Evolutionary conservation across 2,329 filamentous ascomycete genomes (phyloP), one percentile per base, ranked within the genome.

Genomic region (Parastagonospora avenae): DNA sequence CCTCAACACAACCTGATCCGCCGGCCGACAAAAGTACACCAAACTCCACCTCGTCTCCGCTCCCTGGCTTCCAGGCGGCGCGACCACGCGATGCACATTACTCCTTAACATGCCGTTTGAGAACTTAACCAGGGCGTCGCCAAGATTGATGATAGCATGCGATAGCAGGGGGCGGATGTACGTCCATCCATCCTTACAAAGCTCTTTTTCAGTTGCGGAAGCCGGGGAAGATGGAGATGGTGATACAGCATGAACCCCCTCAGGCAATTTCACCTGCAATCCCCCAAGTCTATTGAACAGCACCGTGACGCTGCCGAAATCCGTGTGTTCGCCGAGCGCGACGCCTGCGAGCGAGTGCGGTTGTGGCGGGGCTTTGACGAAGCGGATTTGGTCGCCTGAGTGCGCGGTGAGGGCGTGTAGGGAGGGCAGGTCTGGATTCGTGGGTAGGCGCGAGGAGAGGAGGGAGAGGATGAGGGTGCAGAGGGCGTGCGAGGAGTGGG

Each of bases 201-300:
- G 59, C 1, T 36, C 46, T 2, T 46, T 40, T 31, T 67, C 62
- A 2, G 44, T 40, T 0, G 42, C 39, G 2, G 44, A 48, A 9
- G 46, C 38, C 2, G 38, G 47, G 1, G 36, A 37, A 0, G 35
- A 28, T 4, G 39, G n/a, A 2, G 42, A 52, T 3, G 55, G 48
- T n/a, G 36, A 9, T 3, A 37, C 32, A 2, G 50, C 36, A 1
- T 38, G 7, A 16, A 69, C 71, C 4, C 59, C 57, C 0, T 68
- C 67, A 0, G 80, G 79, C 0, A 77, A 74, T 2, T 79, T 70
- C 3, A 84, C 78, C 60, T 84, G 82, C 7, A 85, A 71, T 0
- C 82, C 82, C 0, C 82, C 82, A 2, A 84, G 64, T 0, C 80
- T 75, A 66, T 84, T 85, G 67, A 84, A 82, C 2, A 85, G 74